These are phyloP conservation scores for Rhizophora mangle DNA, from an alignment of 345 rosid species.

Conservation along the genomic window DNA sequence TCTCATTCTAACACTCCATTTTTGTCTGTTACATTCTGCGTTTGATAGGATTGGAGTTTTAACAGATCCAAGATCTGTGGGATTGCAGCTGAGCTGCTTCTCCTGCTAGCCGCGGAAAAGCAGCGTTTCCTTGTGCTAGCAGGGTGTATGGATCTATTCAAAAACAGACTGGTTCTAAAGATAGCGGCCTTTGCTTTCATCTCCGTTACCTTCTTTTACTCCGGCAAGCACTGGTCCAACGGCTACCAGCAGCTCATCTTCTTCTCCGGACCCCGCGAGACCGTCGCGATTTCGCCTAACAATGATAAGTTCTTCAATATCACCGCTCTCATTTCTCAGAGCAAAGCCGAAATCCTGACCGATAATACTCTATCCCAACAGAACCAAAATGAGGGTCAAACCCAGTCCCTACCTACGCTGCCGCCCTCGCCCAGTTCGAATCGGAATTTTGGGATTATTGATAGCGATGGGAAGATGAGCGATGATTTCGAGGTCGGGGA, in stretches of 20 bases:
- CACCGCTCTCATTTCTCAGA: slow-evolving; percentile 38
- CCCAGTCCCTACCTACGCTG: not conserved
- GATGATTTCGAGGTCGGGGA: slow-evolving; percentile 79
- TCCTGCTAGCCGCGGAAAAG: too few relatives aligned
- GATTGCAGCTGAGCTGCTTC: too few relatives aligned
- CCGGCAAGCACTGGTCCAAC: slow-evolving; percentile 79
- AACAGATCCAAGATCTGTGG: slow-evolving; percentile 1
- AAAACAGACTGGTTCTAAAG: slow-evolving; percentile 37
- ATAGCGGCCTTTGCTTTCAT: slow-evolving; percentile 48
- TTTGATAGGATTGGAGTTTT: not conserved
- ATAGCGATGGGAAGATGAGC: slow-evolving; percentile 79
- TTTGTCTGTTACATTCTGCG: too few relatives aligned
- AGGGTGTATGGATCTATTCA: slow-evolving; percentile 35
- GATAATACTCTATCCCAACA: not conserved
- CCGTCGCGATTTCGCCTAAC: slow-evolving; percentile 64
- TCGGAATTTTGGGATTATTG: slow-evolving; percentile 64
- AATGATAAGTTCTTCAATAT: slow-evolving; percentile 41
- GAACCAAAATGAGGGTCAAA: not conserved
- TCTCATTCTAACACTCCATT: too few relatives aligned
- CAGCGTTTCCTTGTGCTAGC: slow-evolving; percentile 3
- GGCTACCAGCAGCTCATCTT: slow-evolving; percentile 66
- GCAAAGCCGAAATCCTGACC: slow-evolving; percentile 20
- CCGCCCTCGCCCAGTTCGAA: slow-evolving; percentile 38
- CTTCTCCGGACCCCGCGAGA: slow-evolving; percentile 49
- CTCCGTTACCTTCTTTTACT: slow-evolving; percentile 68